Evolutionary conservation across 1,284 basidiomycete genomes (phyloP).

Genomic region (Rhodotorula glutinis): DNA sequence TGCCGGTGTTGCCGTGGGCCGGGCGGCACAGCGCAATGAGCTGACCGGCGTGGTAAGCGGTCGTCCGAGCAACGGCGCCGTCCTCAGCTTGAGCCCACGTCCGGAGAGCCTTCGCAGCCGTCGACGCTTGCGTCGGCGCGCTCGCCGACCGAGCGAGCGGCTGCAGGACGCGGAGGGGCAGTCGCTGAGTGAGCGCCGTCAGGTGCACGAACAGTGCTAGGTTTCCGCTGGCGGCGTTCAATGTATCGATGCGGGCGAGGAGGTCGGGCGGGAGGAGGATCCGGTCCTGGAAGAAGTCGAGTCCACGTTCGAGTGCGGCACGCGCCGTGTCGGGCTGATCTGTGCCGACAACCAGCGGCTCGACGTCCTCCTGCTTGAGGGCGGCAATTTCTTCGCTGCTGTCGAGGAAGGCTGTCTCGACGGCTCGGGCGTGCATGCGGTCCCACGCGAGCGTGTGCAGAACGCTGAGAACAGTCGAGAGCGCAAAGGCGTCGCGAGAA

Average conservation of each 20-base stretch:
- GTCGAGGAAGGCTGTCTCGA: slow-evolving; percentile 23
- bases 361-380: slow-evolving; percentile 5
- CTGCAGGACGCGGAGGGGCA: slow-evolving; percentile 32
- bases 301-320: slow-evolving; percentile 21
- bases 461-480: slow-evolving; percentile 23
- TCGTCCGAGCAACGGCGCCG: slow-evolving; percentile 24
- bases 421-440: slow-evolving; percentile 15
- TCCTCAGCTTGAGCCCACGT: slow-evolving; percentile 20
- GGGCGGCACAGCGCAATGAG: slow-evolving; percentile 29
- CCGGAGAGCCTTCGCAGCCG: slow-evolving; percentile 1
- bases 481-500: slow-evolving; percentile 33
- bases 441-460: slow-evolving; percentile 31
- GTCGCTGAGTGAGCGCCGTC: slow-evolving; percentile 20
- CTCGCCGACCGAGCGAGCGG: slow-evolving; percentile 26
- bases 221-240: slow-evolving; percentile 9
- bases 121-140: slow-evolving; percentile 3
- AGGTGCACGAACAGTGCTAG: slow-evolving; percentile 35
- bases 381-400: background rate
- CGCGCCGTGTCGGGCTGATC: slow-evolving; percentile 7
- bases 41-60: slow-evolving; percentile 38
- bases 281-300: slow-evolving; percentile 35
- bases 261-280: slow-evolving; percentile 35
- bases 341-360: background rate
- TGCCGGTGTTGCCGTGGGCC: background rate
- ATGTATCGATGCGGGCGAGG: slow-evolving; percentile 21